A percentile compares a stretch with the other conserved stretches of the same genome.
Conservation (phyloP, 2,329 filamentous ascomycete genomes). For the Zalaria obscura region DNA sequence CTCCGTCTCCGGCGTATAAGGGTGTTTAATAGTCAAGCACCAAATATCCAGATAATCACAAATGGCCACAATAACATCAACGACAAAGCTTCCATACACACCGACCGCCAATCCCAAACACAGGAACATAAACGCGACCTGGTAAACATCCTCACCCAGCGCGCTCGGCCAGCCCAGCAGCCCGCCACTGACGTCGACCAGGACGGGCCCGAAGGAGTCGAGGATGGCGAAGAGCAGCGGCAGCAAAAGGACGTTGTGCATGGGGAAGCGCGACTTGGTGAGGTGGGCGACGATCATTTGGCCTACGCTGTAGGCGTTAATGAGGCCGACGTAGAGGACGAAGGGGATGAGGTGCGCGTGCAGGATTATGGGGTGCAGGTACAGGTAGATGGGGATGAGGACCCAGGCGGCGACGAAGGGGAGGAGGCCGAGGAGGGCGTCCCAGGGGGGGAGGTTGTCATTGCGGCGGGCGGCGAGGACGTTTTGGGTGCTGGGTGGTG, state of each 20-base stretch:
- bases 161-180: constrained; percentile 57
- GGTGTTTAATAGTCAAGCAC: constrained; percentile 95
- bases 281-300: constrained; percentile 93
- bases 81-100: constrained; percentile 94
- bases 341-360: constrained; percentile 79
- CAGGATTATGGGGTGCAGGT: constrained; percentile 72
- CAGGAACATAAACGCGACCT: constrained; percentile 80
- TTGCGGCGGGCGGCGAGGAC: constrained; percentile 65
- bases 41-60: constrained; percentile 98
- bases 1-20: constrained; percentile 19
- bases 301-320: constrained; percentile 91
- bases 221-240: constrained; percentile 66
- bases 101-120: constrained; percentile 75
- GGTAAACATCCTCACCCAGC: constrained; percentile 58
- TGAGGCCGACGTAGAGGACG: constrained; percentile 69
- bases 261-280: constrained; percentile 76
- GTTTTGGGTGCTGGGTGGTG: constrained; percentile 48
- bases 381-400: constrained; percentile 64
- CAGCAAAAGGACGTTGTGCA: constrained; percentile 70
- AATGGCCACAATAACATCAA: constrained; percentile 93
- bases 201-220: constrained; percentile 63
- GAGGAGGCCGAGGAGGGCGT: constrained; percentile 65
- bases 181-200: constrained; percentile 29
- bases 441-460: constrained; percentile 46
- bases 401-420: constrained; percentile 71